Evolutionary conservation across 2,329 filamentous ascomycete species (phyloP).

Genomic region (Elsinoe perseae): DNA sequence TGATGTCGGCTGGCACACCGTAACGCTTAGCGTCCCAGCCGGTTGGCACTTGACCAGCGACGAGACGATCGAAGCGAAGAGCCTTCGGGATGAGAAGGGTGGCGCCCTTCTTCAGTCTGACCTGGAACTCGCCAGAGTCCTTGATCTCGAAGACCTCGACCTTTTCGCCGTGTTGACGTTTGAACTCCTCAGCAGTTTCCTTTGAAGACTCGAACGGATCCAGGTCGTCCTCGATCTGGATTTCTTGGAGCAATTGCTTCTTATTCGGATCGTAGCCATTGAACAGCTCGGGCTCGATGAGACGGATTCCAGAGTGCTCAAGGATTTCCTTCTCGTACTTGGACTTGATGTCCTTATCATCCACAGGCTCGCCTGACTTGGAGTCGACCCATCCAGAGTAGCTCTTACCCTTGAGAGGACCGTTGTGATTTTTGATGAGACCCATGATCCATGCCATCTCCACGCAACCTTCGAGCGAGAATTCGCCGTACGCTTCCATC

Average conservation of each 20-base stretch:
- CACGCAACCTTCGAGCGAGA: constrained; percentile 94
- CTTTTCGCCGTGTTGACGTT: constrained; percentile 93
- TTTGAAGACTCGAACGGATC: constrained; percentile 96
- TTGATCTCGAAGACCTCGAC: constrained; percentile 94
- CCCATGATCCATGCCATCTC: constrained; percentile 99
- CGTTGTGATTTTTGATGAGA: constrained; percentile 97
- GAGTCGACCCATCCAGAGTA: constrained; percentile 96
- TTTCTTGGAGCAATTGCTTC: constrained; percentile 96
- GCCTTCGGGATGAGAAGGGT: constrained; percentile 95
- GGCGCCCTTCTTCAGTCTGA: constrained; percentile 91
- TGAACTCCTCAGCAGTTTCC: constrained; percentile 96
- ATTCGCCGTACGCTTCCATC: constrained; percentile 95
- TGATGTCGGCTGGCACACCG: constrained; percentile 94
- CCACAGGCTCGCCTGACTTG: constrained; percentile 89
- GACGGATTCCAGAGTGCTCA: constrained; percentile 91
- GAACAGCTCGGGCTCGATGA: constrained; percentile 96
- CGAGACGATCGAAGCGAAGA: constrained; percentile 90
- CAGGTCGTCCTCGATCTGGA: constrained; percentile 93
- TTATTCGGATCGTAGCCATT: constrained; percentile 95
- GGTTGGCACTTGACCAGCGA: constrained; percentile 92
- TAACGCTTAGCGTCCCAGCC: constrained; percentile 97
- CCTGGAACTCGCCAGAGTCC: constrained; percentile 87
- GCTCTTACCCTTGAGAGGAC: constrained; percentile 86
- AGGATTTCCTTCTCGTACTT: constrained; percentile 98
- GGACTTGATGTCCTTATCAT: constrained; percentile 94